Base-by-base conservation (phyloP, 257 asterid genomes). In the Fraxinus anomala region DNA sequence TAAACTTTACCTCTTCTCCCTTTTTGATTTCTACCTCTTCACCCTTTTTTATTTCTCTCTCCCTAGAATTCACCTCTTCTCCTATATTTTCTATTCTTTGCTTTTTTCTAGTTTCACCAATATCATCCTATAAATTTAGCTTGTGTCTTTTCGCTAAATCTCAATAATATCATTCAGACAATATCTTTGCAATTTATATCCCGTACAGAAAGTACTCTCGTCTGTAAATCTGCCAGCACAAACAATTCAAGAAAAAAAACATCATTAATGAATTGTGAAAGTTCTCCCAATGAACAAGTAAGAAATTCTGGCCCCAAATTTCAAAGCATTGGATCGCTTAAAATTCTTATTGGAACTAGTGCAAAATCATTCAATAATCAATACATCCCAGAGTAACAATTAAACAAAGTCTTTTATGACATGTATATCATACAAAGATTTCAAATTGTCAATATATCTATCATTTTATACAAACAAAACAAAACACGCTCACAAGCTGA, bases 251-350 rank as follows among this genome's bases (percentile, higher is more conserved):
- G 28, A 68, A 10, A 11, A 11, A 40, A 68, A 7, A 28, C 12
- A 21, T 8, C 54, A 51, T 68, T 37, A n/a, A 13, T 40, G 14
- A 77, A 51, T 68, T 5, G 26, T 31, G 56, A 26, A 36, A 51
- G 40, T 19, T 5, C 21, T 9, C 28, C 1, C 78, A 44, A 59
- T 31, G 36, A 74, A 21, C 36, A 56, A 74, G 70, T 13, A 31
- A n/a, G 78, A 40, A 11, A 56, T 26, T 59, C 26, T 24, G 71
- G 39, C 2, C 8, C 21, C 69, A 9, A 68, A 49, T 33, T 68
- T 33, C 75, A 68, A 68, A 44, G 65, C 81, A 54, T 26, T 14
- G 76, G 77, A 77, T 77, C 72, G 76, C 72, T 34, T 16, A 42
- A 76, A 31, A 77, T 72, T 7, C 63, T 36, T 23, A 39, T 63